Conservation (phyloP, 768 basidiomycete species). For the Exidia glandulosa region DNA sequence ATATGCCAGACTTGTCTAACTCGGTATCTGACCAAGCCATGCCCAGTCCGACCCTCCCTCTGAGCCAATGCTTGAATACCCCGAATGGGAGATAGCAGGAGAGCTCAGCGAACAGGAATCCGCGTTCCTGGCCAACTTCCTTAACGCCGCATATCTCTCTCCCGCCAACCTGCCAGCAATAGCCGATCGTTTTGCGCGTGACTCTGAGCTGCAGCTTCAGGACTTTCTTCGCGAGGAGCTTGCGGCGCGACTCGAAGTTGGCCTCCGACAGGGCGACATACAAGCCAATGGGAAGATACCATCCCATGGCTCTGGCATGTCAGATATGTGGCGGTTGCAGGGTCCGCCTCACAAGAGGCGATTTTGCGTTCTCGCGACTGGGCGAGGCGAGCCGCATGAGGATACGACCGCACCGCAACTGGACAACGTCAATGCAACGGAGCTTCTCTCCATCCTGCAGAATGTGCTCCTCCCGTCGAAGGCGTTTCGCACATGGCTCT, state of each 20-base stretch:
- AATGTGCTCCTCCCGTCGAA: slow-evolving; percentile 64
- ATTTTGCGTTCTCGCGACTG: slow-evolving; percentile 55
- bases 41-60: slow-evolving; percentile 14
- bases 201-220: slow-evolving; percentile 83
- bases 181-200: slow-evolving; percentile 67
- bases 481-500: slow-evolving; percentile 89
- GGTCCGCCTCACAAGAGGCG: slow-evolving; percentile 95
- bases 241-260: slow-evolving; percentile 52
- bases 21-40: slow-evolving; percentile 9
- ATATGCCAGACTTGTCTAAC: not conserved
- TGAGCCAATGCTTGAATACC: slow-evolving; percentile 28
- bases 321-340: slow-evolving; percentile 52
- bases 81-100: slow-evolving; percentile 32
- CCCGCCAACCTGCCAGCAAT: slow-evolving; percentile 70
- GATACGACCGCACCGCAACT: slow-evolving; percentile 37
- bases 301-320: slow-evolving; percentile 50
- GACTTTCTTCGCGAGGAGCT: slow-evolving; percentile 68
- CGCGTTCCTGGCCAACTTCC: slow-evolving; percentile 68
- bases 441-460: slow-evolving; percentile 55
- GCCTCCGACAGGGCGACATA: slow-evolving; percentile 52
- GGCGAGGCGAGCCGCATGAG: not conserved
- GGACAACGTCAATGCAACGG: slow-evolving; percentile 24
- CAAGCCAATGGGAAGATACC: slow-evolving; percentile 47
- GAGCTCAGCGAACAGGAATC: slow-evolving; percentile 47
- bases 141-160: slow-evolving; percentile 87